These are phyloP conservation scores for Fusarium piperis DNA, from an alignment of 2,329 filamentous ascomycete genomes.

Conservation along the genomic window DNA sequence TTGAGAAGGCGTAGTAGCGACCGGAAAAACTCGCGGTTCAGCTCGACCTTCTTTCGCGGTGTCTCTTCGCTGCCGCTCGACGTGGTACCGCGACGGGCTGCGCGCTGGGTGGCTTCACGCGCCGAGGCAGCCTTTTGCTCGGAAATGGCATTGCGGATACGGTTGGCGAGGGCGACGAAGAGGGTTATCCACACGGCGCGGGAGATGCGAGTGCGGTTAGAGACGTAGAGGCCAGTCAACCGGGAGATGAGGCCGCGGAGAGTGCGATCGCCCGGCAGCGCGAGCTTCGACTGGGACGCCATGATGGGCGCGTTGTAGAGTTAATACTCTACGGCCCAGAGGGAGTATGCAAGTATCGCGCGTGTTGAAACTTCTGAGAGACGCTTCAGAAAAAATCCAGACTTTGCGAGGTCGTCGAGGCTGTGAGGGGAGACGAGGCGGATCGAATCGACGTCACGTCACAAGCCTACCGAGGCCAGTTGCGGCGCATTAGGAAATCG, in stretches of 20 bases:
- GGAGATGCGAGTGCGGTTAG: slow-evolving; percentile 83
- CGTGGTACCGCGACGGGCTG: slow-evolving; percentile 59
- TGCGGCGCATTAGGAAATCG: slow-evolving; percentile 21
- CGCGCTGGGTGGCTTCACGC: slow-evolving; percentile 69
- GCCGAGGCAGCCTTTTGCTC: slow-evolving; percentile 89
- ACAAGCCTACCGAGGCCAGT: slow-evolving; percentile 24
- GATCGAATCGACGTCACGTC: slow-evolving; percentile 41
- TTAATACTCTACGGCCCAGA: background rate
- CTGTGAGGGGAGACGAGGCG: slow-evolving; percentile 6
- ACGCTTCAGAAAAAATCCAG: background rate
- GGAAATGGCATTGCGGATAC: slow-evolving; percentile 88
- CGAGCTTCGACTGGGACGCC: slow-evolving; percentile 80
- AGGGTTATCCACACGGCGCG: slow-evolving; percentile 85
- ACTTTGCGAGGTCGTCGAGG: slow-evolving; percentile 4
- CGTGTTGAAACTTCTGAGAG: background rate
- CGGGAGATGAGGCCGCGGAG: slow-evolving; percentile 72
- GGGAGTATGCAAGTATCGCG: background rate
- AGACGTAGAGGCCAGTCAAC: slow-evolving; percentile 77
- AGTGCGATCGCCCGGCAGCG: slow-evolving; percentile 68
- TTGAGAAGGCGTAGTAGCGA: slow-evolving; percentile 80
- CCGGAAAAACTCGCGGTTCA: slow-evolving; percentile 85
- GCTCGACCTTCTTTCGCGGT: slow-evolving; percentile 82
- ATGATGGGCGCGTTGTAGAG: slow-evolving; percentile 55
- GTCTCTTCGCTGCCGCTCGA: slow-evolving; percentile 50
- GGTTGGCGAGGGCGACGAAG: slow-evolving; percentile 82